Percentiles rank a stretch among this genome's conserved stretches.
phyloP scores from a whole-genome alignment of 192 early-diverging fungal species.

The Rhizoclosmatium globosum region DNA sequence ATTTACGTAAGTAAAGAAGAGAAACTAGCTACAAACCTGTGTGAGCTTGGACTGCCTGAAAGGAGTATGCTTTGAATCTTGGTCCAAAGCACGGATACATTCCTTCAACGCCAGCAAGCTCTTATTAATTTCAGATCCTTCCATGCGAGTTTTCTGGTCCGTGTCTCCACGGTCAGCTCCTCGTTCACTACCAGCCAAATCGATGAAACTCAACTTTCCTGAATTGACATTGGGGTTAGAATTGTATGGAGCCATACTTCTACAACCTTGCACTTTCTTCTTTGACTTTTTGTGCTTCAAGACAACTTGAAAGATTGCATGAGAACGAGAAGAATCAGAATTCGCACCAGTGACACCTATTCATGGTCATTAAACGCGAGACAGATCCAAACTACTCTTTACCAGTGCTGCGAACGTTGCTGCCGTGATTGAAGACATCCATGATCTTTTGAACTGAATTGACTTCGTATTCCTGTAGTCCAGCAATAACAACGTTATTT shows the following conservation, averaged over 20 bases:
- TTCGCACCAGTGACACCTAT: conserved; percentile 92
- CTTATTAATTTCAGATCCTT: conserved; percentile 99
- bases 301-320: conserved; percentile 95
- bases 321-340: conserved; percentile 93
- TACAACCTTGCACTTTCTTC: conserved; percentile 67
- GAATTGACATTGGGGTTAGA: not conserved
- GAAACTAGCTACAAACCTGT: conserved; percentile 63
- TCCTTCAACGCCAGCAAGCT: conserved; percentile 97
- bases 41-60: conserved; percentile 98
- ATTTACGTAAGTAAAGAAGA: not conserved
- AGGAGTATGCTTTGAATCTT: conserved; percentile 94
- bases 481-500: conserved; percentile 89
- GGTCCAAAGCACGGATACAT: conserved; percentile 96
- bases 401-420: conserved; percentile 91
- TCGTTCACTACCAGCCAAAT: conserved; percentile 97
- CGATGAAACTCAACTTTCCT: conserved; percentile 97
- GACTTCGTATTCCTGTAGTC: conserved; percentile 89
- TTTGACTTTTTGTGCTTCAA: conserved; percentile 74
- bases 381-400: not conserved
- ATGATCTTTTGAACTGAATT: conserved; percentile 85
- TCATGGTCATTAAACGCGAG: not conserved
- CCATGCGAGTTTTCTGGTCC: conserved; percentile 95
- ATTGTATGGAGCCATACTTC: not conserved
- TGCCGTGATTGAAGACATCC: conserved; percentile 94
- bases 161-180: conserved; percentile 96